Evolutionary conservation across 2,329 filamentous ascomycete genomes (phyloP), one percentile per base, ranked within the genome.

Genomic region (Clarireedia homoeocarpa): DNA sequence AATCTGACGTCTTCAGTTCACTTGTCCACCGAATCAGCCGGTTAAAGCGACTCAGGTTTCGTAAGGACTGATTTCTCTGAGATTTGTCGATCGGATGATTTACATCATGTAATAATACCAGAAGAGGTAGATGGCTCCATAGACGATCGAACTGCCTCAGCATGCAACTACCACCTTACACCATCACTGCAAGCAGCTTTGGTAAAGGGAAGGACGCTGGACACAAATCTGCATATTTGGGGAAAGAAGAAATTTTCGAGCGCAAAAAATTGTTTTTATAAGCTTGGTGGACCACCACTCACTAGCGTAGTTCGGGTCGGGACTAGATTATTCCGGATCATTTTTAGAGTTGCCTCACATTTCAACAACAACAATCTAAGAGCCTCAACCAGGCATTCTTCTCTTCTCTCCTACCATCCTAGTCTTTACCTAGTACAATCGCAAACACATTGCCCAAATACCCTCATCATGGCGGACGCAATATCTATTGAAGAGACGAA

Each of bases 1-100:
- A 92, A 92, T 92, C 91, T 91, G 83, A 84, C 81, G 81, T 80
- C 85, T 78, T 76, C 77, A 74, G 74, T 74, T 71, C 71, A 74
- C 72, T 71, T 71, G 74, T 75, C 75, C 75, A 76, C 80, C 78
- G 80, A 82, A 81, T 89, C 85, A 86, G 75, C 77, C 79, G 78
- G 73, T 75, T 65, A 75, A 71, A 74, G 80, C 84, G 84, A 88
- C 82, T 81, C 79, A 82, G 81, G 82, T 79, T 78, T 75, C 75
- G 58, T 73, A 73, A 76, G 75, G 72, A 77, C 77, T 74, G 73
- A 75, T 94, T 81, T 69, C 73, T 96, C 86, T 95, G 73, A 89
- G 86, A 94, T 85, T 88, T 94, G 91, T 95, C 89, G 88, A 91
- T 89, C 84, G 86, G 88, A 91, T 77, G 74, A 89, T 87, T 84